These are phyloP conservation scores for Tetracladium maxilliforme DNA, from an alignment of 2,329 filamentous ascomycete genomes.

Conservation along the genomic window DNA sequence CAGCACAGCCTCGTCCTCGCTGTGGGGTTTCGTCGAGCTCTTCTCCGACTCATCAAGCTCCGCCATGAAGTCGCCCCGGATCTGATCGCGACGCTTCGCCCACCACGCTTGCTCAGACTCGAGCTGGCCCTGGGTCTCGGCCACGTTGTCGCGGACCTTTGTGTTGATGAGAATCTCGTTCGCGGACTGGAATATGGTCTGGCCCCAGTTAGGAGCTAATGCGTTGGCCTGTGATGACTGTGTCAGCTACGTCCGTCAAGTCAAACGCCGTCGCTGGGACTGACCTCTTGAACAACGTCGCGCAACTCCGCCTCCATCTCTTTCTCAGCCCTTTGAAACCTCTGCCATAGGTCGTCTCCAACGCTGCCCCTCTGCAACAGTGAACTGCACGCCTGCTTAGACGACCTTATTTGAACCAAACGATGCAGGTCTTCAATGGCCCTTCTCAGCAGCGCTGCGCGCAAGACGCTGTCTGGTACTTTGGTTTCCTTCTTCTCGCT, in stretches of 20 bases:
- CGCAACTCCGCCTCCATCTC: constrained; percentile 94
- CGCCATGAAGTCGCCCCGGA: constrained; percentile 68
- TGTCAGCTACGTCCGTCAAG: constrained; percentile 7
- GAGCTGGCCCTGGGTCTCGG: constrained; percentile 58
- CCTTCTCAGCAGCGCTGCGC: constrained; percentile 75
- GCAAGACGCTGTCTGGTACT: constrained; percentile 72
- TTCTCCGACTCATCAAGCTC: constrained; percentile 51
- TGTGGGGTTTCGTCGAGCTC: constrained; percentile 23
- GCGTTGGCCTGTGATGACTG: constrained; percentile 60
- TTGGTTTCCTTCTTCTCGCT: constrained; percentile 30
- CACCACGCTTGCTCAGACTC: constrained; percentile 78
- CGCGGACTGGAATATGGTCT: constrained; percentile 90
- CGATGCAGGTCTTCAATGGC: constrained; percentile 88
- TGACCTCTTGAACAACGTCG: constrained; percentile 84
- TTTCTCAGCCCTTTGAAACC: constrained; percentile 83
- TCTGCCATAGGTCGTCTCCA: constrained; percentile 89
- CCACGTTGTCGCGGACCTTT: constrained; percentile 57
- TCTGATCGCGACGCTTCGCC: constrained; percentile 65
- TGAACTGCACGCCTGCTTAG: constrained; percentile 75
- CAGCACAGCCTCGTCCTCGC: constrained; percentile 63
- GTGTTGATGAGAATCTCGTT: constrained; percentile 90
- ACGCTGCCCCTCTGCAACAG: constrained; percentile 83
- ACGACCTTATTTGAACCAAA: constrained; percentile 74
- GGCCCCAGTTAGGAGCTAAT: constrained; percentile 77
- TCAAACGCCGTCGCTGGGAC: constrained; percentile 9